phyloP scores from a whole-genome alignment of 2,329 filamentous ascomycete species.

The Rhynchosporium secalis region DNA sequence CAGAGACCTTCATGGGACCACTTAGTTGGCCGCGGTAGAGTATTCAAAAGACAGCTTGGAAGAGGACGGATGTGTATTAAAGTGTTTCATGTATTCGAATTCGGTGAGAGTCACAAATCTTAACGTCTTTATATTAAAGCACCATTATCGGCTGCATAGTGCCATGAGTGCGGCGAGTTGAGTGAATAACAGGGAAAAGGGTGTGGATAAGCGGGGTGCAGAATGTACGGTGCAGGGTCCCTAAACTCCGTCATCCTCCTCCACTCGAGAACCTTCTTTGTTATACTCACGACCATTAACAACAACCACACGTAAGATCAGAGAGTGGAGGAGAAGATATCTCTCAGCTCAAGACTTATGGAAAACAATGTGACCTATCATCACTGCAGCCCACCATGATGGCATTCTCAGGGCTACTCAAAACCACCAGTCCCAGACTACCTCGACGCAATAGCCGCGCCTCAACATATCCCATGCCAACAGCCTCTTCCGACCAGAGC shows the following conservation, averaged over 20 bases:
- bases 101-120: neutral
- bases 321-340: neutral
- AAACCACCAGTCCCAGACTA: conserved; percentile 39
- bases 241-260: neutral
- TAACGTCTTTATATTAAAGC: neutral
- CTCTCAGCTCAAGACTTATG: neutral
- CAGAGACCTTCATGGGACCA: neutral
- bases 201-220: conserved; percentile 5
- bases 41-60: neutral
- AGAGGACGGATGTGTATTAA: neutral
- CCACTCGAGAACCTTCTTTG: neutral
- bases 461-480: conserved; percentile 29
- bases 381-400: conserved; percentile 44
- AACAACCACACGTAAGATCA: neutral
- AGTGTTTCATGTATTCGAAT: neutral
- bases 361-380: conserved; percentile 32
- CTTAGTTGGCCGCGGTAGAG: too few species aligned
- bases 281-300: conserved; percentile 2
- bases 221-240: neutral
- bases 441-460: conserved; percentile 33
- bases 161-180: neutral
- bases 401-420: conserved; percentile 52
- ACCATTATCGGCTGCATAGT: neutral
- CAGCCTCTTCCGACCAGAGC: conserved; percentile 41
- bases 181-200: neutral